Percentiles rank a stretch among this genome's conserved stretches.
phyloP scores from a whole-genome alignment of 2,329 filamentous ascomycete species.

The Phialophora macrospora region DNA sequence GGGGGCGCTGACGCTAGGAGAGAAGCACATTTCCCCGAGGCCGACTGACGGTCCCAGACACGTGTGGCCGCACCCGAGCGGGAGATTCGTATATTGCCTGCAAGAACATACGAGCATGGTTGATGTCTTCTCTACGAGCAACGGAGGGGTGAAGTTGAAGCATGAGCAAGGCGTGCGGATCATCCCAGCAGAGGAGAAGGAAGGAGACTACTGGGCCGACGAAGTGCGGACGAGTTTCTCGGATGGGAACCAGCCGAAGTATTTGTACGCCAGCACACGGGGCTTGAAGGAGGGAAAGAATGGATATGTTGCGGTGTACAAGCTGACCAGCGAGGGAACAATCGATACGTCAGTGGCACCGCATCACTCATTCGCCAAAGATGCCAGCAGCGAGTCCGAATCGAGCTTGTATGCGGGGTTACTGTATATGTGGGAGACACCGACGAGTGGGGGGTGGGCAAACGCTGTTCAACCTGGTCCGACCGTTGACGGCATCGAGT shows the following conservation, averaged over 20 bases:
- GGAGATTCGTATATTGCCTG: slow-evolving; percentile 36
- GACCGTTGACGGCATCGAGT: slow-evolving; percentile 40
- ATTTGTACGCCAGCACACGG: slow-evolving; percentile 38
- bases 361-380: neutral
- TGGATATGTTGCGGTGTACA: slow-evolving; percentile 38
- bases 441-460: slow-evolving; percentile 39
- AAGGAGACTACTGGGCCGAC: slow-evolving; percentile 38
- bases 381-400: neutral
- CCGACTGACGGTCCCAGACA: slow-evolving; percentile 38
- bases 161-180: slow-evolving; percentile 38
- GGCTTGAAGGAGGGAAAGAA: slow-evolving; percentile 33
- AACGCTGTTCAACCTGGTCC: slow-evolving; percentile 40
- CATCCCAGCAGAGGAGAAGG: slow-evolving; percentile 30
- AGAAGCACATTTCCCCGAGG: slow-evolving; percentile 37
- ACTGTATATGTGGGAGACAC: slow-evolving; percentile 36
- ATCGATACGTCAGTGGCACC: slow-evolving; percentile 21
- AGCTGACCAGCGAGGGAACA: slow-evolving; percentile 28
- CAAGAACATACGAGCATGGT: slow-evolving; percentile 40
- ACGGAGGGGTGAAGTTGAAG: slow-evolving; percentile 23
- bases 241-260: slow-evolving; percentile 29
- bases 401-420: slow-evolving; percentile 29
- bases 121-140: slow-evolving; percentile 37
- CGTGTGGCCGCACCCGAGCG: slow-evolving; percentile 38
- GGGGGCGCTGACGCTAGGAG: slow-evolving; percentile 26
- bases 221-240: slow-evolving; percentile 38